Evolutionary conservation across 768 basidiomycete genomes (phyloP).

Genomic region (Lenzites betulinus): DNA sequence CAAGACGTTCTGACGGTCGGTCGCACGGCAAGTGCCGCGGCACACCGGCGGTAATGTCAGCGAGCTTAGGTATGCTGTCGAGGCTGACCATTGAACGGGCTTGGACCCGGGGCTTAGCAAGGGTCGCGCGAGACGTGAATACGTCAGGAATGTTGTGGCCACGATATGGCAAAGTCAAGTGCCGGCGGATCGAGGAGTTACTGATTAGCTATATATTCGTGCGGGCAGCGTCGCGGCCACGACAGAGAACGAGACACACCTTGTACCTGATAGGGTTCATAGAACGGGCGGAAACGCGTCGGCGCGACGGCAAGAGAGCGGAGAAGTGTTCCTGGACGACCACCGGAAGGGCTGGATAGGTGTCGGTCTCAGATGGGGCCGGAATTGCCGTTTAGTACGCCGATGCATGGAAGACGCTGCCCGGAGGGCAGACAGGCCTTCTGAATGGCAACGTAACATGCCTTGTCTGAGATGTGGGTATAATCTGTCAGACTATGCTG

Average conservation of each 20-base stretch:
- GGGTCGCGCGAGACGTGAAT: too few relatives aligned
- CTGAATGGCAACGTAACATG: background rate
- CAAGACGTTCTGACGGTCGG: background rate
- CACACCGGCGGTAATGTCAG: background rate
- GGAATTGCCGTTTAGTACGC: background rate
- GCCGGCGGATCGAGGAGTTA: conserved; percentile 7
- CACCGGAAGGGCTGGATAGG: background rate
- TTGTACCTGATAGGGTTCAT: background rate
- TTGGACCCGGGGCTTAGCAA: too few relatives aligned
- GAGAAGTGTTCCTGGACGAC: background rate
- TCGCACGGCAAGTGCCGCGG: background rate
- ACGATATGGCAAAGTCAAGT: background rate
- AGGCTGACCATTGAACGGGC: background rate
- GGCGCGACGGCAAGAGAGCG: conserved; percentile 7
- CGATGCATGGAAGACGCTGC: conserved; percentile 11
- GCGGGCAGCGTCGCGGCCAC: background rate
- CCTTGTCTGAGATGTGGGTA: background rate
- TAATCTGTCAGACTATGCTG: background rate
- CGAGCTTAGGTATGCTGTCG: background rate
- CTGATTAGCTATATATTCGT: background rate
- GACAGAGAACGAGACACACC: background rate
- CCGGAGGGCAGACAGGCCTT: background rate
- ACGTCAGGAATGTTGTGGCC: background rate
- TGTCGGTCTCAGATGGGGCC: background rate
- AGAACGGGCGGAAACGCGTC: background rate